Evolutionary conservation across 2,329 filamentous ascomycete genomes (phyloP).

Genomic region (Monosporascus cannonballus): DNA sequence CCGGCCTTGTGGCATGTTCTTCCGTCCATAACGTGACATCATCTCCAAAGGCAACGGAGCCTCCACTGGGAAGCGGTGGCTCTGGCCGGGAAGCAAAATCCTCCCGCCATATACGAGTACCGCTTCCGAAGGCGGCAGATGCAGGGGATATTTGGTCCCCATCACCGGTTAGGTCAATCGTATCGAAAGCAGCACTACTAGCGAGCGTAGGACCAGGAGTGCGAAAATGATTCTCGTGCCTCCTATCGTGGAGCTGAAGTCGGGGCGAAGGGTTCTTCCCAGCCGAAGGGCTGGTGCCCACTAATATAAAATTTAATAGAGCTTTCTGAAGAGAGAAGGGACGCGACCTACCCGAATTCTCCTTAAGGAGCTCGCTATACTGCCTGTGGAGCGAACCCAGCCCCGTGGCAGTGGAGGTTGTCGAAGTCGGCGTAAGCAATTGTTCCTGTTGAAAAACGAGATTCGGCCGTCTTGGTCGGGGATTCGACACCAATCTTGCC

Average conservation of each 20-base stretch:
- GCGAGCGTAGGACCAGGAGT: constrained; percentile 23
- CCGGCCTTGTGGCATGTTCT: constrained; percentile 32
- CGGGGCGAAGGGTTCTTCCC: constrained; percentile 19
- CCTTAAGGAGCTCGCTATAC: constrained; percentile 29
- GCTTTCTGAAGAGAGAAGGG: neutral
- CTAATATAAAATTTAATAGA: neutral
- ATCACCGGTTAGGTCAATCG: constrained; percentile 29
- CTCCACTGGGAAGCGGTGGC: constrained; percentile 16
- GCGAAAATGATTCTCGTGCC: constrained; percentile 15
- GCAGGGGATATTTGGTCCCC: constrained; percentile 19
- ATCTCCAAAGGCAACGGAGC: constrained; percentile 20
- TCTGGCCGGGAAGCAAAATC: constrained; percentile 27
- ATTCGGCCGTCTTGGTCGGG: constrained; percentile 38
- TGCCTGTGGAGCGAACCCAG: constrained; percentile 28
- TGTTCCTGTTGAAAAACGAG: constrained; percentile 37
- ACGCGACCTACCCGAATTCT: constrained; percentile 7
- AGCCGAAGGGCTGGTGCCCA: constrained; percentile 3
- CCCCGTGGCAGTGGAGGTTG: constrained; percentile 11
- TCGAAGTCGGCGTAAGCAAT: constrained; percentile 35
- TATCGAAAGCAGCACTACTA: constrained; percentile 22
- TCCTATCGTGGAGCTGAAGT: constrained; percentile 6
- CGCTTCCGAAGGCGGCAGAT: constrained; percentile 18
- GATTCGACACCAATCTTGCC: constrained; percentile 38
- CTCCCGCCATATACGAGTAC: constrained; percentile 17
- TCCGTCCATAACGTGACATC: constrained; percentile 36